phyloP scores from a whole-genome alignment of 495 filamentous ascomycete species.

The Rostrohypoxylon terebratum region DNA sequence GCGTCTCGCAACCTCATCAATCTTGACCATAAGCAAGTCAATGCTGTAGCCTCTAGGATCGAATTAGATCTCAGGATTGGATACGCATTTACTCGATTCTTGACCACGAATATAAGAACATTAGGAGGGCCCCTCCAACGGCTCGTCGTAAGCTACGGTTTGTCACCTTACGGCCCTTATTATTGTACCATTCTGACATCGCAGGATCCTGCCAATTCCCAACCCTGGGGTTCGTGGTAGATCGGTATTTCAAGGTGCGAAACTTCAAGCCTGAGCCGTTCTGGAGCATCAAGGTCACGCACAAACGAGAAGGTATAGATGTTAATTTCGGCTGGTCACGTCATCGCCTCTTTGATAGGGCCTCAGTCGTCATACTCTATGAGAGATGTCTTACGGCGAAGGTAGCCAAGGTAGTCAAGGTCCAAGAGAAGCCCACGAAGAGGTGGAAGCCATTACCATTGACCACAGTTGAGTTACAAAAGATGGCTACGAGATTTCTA shows the following conservation, averaged over 20 bases:
- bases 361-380: conserved; percentile 81
- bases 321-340: conserved; percentile 89
- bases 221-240: conserved; percentile 95
- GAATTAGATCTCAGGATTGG: conserved; percentile 94
- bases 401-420: conserved; percentile 80
- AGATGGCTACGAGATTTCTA: conserved; percentile 88
- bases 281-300: conserved; percentile 89
- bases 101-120: conserved; percentile 77
- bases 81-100: conserved; percentile 89
- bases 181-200: conserved; percentile 27
- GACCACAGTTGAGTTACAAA: conserved; percentile 98
- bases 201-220: conserved; percentile 96
- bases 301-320: conserved; percentile 78
- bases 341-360: conserved; percentile 86
- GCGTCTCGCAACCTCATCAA: conserved; percentile 81
- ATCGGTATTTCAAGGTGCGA: conserved; percentile 89
- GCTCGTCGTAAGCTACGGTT: conserved; percentile 88
- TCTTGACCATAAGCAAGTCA: conserved; percentile 86
- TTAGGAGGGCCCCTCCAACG: conserved; percentile 71
- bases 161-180: conserved; percentile 38
- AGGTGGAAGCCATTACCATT: conserved; percentile 94
- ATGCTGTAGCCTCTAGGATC: conserved; percentile 88
- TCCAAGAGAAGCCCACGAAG: conserved; percentile 89
- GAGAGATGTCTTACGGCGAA: conserved; percentile 86
- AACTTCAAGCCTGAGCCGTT: conserved; percentile 95